A percentile compares a stretch with the other conserved stretches of the same genome.
Evolutionary conservation across 2,329 filamentous ascomycete species (phyloP).

Genomic region (Penicillium sp.): DNA sequence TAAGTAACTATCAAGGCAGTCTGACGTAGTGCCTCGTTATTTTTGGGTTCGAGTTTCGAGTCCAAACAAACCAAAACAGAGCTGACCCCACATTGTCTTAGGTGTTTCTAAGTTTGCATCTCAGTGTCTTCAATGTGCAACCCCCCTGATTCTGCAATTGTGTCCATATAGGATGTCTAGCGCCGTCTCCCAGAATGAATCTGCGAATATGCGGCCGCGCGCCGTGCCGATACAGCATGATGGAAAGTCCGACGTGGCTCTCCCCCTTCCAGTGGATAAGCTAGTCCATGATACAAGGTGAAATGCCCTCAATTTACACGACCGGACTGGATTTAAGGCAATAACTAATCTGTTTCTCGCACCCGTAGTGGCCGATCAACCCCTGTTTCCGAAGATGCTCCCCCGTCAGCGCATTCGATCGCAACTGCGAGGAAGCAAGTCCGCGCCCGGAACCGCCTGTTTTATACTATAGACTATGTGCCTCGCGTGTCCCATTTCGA

Average conservation of each 20-base stretch:
- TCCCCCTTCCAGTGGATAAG: conserved; percentile 29
- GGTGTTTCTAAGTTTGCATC: neutral
- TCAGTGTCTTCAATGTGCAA: conserved; percentile 18
- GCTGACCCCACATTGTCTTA: neutral
- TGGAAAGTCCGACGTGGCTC: conserved; percentile 20
- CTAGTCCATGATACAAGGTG: conserved; percentile 39
- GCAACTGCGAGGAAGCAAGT: conserved; percentile 80
- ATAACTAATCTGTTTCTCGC: conserved; percentile 4
- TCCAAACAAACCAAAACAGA: conserved; percentile 1
- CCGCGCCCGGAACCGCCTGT: conserved; percentile 77
- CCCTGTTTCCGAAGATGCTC: conserved; percentile 81
- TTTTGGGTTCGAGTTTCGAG: conserved; percentile 2
- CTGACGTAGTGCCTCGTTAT: conserved; percentile 6
- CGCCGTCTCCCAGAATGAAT: conserved; percentile 28
- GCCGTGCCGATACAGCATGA: conserved; percentile 29
- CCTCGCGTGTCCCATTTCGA: conserved; percentile 94
- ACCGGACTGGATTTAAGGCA: neutral
- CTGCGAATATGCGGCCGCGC: conserved; percentile 34
- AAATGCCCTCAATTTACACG: neutral
- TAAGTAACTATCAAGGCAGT: neutral
- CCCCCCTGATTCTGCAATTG: conserved; percentile 8
- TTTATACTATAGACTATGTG: conserved; percentile 89
- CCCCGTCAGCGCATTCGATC: conserved; percentile 84
- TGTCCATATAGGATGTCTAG: conserved; percentile 30
- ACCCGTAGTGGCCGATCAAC: conserved; percentile 71